Percentiles rank a stretch among this genome's conserved stretches.
Conservation (phyloP, 805 yeast species). For the Kodamaea lidongshanica region DNA sequence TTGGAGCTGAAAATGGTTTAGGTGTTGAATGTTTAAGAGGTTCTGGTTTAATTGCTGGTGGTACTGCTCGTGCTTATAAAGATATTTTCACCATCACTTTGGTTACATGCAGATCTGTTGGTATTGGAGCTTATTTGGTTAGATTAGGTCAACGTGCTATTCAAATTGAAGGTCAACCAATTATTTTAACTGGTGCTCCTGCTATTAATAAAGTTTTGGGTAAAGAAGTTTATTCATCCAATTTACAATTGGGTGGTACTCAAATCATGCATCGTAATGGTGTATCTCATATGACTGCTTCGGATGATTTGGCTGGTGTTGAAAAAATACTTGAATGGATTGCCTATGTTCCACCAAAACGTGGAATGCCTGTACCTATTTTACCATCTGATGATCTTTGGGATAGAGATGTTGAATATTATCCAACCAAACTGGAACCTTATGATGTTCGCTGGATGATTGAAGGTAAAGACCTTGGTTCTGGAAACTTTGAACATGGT, state of each 20-base stretch:
- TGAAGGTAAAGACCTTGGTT: slow-evolving; percentile 73
- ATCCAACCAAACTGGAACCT: slow-evolving; percentile 63
- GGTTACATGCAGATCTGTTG: slow-evolving; percentile 99
- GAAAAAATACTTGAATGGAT: slow-evolving; percentile 93
- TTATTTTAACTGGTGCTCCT: slow-evolving; percentile 97
- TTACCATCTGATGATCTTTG: slow-evolving; percentile 76
- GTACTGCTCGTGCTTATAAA: slow-evolving; percentile 94
- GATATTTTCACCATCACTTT: slow-evolving; percentile 97
- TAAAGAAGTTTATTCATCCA: slow-evolving; percentile 93
- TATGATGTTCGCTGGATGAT: slow-evolving; percentile 95
- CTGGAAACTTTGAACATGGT: slow-evolving; percentile 75
- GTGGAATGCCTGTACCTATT: slow-evolving; percentile 86
- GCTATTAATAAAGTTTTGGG: slow-evolving; percentile 96
- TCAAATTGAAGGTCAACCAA: slow-evolving; percentile 98
- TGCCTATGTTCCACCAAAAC: slow-evolving; percentile 87
- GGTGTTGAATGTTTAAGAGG: slow-evolving; percentile 99
- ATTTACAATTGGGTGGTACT: slow-evolving; percentile 97
- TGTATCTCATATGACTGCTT: slow-evolving; percentile 96
- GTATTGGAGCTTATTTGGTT: slow-evolving; percentile 98
- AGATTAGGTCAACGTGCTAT: slow-evolving; percentile 98
- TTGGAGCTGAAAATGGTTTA: slow-evolving; percentile 93
- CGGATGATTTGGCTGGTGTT: slow-evolving; percentile 94
- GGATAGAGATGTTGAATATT: slow-evolving; percentile 88
- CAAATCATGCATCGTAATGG: slow-evolving; percentile 98
- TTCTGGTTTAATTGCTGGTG: slow-evolving; percentile 98